Conservation (phyloP, 2,329 filamentous ascomycete species). For the Byssothecium circinans region DNA sequence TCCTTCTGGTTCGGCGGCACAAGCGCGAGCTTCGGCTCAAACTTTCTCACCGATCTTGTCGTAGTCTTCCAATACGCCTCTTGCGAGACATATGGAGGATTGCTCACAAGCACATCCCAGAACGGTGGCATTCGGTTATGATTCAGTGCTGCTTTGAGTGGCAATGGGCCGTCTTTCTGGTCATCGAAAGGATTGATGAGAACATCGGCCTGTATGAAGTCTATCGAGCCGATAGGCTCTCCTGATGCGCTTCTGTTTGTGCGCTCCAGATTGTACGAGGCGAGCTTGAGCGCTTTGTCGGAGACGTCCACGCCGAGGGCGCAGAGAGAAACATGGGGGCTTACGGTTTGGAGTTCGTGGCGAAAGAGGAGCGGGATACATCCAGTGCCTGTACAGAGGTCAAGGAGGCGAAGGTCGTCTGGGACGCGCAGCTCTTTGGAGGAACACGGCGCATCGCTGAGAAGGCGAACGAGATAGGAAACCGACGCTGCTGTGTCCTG, state of each 20-base stretch:
- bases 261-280: conserved; percentile 62
- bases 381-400: conserved; percentile 88
- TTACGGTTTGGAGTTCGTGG: conserved; percentile 55
- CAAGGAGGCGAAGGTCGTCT: conserved; percentile 64
- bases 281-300: conserved; percentile 63
- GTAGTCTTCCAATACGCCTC: conserved; percentile 64
- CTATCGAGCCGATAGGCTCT: conserved; percentile 29
- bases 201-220: conserved; percentile 53
- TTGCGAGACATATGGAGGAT: conserved; percentile 86
- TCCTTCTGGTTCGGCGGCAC: conserved; percentile 49
- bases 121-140: conserved; percentile 16
- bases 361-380: conserved; percentile 83
- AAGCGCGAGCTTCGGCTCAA: conserved; percentile 79
- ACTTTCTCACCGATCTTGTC: conserved; percentile 73
- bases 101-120: conserved; percentile 73
- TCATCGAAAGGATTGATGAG: conserved; percentile 53
- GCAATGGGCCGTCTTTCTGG: conserved; percentile 9
- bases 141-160: conserved; percentile 22
- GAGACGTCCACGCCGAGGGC: conserved; percentile 78
- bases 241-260: conserved; percentile 20
- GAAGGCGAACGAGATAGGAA: conserved; percentile 30
- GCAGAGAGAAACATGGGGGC: conserved; percentile 42
- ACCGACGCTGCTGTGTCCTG: conserved; percentile 51
- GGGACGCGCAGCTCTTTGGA: conserved; percentile 4
- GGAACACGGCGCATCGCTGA: conserved; percentile 25